phyloP scores from a whole-genome alignment of 306 rosid genomes.

The Morella rubra region DNA sequence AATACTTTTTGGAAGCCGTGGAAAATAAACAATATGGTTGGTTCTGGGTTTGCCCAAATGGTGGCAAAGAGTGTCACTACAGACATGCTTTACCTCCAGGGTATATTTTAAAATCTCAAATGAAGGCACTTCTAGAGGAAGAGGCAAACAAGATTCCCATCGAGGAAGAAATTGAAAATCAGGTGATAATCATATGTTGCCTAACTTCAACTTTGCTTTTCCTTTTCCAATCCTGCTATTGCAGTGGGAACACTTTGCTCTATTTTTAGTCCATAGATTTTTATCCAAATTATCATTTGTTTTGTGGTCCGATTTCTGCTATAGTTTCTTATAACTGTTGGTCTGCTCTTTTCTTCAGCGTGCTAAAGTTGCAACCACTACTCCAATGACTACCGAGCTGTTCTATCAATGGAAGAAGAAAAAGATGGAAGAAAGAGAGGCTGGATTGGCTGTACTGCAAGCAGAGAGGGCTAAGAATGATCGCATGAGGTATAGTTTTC shows the following conservation, averaged over 20 bases:
- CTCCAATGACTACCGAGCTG: constrained; percentile 55
- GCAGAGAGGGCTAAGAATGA: constrained; percentile 68
- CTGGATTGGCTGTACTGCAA: constrained; percentile 53
- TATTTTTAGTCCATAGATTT: not conserved
- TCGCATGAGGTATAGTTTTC: constrained; percentile 48
- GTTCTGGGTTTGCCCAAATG: constrained; percentile 94
- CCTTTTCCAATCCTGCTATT: not conserved
- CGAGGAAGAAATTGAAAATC: constrained; percentile 92
- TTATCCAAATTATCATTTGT: not conserved
- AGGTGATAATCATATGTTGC: constrained; percentile 42
- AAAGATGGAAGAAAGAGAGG: constrained; percentile 55
- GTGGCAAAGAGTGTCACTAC: constrained; percentile 87
- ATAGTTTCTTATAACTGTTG: constrained; percentile 1
- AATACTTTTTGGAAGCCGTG: constrained; percentile 75
- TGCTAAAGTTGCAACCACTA: constrained; percentile 40
- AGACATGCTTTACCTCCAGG: constrained; percentile 99
- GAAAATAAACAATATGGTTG: constrained; percentile 98
- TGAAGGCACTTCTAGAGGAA: constrained; percentile 90
- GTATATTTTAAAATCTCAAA: constrained; percentile 89
- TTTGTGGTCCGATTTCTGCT: not conserved
- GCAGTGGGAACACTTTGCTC: not conserved
- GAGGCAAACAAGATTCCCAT: constrained; percentile 69
- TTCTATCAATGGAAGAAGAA: constrained; percentile 62
- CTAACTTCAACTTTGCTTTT: not conserved
- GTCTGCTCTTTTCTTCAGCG: constrained; percentile 36